Percentiles rank a stretch among this genome's conserved stretches.
Conservation (phyloP, 768 basidiomycete species). For the Tulasnella sp. region DNA sequence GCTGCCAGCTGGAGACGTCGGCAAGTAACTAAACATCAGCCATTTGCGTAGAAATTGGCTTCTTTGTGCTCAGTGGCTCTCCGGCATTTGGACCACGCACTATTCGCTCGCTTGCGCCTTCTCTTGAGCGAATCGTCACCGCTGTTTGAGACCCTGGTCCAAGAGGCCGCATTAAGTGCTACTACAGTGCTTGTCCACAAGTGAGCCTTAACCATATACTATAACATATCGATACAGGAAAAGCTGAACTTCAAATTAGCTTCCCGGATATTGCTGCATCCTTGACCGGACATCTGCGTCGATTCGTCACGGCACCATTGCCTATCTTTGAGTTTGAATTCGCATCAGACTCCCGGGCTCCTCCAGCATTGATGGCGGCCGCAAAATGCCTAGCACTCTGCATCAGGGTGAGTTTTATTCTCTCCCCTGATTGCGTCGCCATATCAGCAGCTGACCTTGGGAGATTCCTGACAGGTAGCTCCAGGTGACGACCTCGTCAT, state of each 20-base stretch:
- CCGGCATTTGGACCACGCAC: constrained; percentile 52
- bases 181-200: constrained; percentile 76
- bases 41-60: constrained; percentile 58
- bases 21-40: neutral
- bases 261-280: constrained; percentile 68
- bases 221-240: neutral
- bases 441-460: constrained; percentile 10
- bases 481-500: constrained; percentile 82
- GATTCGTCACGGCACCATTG: constrained; percentile 79
- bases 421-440: neutral
- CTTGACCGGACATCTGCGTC: constrained; percentile 70
- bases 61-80: constrained; percentile 69
- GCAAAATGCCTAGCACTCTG: constrained; percentile 86
- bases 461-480: constrained; percentile 42
- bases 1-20: constrained; percentile 20
- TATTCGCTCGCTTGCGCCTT: constrained; percentile 58
- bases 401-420: constrained; percentile 49
- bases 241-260: constrained; percentile 31
- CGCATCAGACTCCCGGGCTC: constrained; percentile 56
- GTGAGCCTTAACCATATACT: constrained; percentile 31
- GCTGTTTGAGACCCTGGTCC: constrained; percentile 70
- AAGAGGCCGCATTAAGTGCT: constrained; percentile 83
- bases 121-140: constrained; percentile 75
- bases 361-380: constrained; percentile 71
- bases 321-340: constrained; percentile 84